Percentiles rank a stretch among this genome's conserved stretches.
Evolutionary conservation across 257 asterid species (phyloP).

Genomic region (Solanum sparsipilum): DNA sequence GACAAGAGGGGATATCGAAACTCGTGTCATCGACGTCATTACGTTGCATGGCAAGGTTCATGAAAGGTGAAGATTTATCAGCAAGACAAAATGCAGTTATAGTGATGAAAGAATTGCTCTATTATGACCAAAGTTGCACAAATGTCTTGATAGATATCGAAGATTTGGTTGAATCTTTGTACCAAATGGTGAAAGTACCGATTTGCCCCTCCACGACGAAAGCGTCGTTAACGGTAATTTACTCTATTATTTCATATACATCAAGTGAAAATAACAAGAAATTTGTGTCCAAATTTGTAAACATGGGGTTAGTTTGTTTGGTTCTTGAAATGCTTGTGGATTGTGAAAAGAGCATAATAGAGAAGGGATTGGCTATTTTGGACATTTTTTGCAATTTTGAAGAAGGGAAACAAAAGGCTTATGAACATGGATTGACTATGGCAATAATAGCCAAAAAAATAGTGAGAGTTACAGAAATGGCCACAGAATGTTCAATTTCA

Average conservation of each 20-base stretch:
- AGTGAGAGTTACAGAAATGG: conserved; percentile 50
- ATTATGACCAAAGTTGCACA: conserved; percentile 9
- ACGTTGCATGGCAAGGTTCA: conserved; percentile 35
- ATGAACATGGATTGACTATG: conserved; percentile 34
- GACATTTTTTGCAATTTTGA: conserved; percentile 28
- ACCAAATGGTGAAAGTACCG: conserved; percentile 37
- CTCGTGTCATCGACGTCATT: conserved; percentile 38
- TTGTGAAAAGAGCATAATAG: conserved; percentile 36
- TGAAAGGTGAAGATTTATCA: conserved; percentile 48
- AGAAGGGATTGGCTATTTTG: conserved; percentile 47
- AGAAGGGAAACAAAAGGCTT: conserved; percentile 39
- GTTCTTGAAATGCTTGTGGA: conserved; percentile 63
- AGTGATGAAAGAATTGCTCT: conserved; percentile 36
- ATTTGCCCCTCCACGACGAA: conserved; percentile 56
- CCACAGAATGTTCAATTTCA: conserved; percentile 43
- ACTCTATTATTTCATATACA: conserved; percentile 18
- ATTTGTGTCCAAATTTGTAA: conserved; percentile 15
- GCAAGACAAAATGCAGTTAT: conserved; percentile 33
- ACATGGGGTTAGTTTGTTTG: conserved; percentile 41
- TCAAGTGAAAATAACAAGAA: not conserved
- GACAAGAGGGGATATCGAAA: conserved; percentile 31
- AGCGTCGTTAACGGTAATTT: conserved; percentile 44
- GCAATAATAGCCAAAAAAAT: conserved; percentile 69
- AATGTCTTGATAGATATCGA: conserved; percentile 19
- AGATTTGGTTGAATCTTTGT: conserved; percentile 32